Evolutionary conservation across 352 stramenopile genomes (phyloP).

Genomic region (Phytophthora crassamura): DNA sequence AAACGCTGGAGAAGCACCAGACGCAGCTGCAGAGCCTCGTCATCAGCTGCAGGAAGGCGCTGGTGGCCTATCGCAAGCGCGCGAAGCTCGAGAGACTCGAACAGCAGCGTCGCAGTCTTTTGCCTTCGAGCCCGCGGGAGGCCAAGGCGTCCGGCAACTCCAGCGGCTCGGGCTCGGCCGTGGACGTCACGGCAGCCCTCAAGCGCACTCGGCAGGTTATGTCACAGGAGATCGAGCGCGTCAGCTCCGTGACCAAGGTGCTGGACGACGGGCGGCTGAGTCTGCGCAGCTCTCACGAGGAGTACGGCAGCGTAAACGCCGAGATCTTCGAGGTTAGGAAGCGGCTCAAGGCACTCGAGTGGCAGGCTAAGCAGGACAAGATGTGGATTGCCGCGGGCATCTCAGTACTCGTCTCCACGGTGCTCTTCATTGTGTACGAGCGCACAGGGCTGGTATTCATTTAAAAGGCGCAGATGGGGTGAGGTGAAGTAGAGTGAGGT

Average conservation of each 20-base stretch:
- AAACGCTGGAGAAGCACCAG: constrained; percentile 43
- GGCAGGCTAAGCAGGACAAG: constrained; percentile 77
- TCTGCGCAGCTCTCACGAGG: constrained; percentile 66
- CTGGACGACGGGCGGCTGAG: constrained; percentile 68
- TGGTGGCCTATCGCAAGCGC: constrained; percentile 68
- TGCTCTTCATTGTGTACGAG: constrained; percentile 81
- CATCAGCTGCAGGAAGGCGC: constrained; percentile 56
- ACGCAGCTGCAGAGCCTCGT: constrained; percentile 46
- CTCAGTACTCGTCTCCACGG: constrained; percentile 61
- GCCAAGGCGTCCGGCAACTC: constrained; percentile 8
- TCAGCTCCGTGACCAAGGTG: constrained; percentile 68
- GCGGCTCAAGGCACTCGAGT: constrained; percentile 68
- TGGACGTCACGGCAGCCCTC: constrained; percentile 69
- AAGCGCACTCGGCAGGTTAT: constrained; percentile 74
- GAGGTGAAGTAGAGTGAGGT: no score
- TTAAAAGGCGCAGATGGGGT: constrained; percentile 30
- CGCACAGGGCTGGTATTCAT: constrained; percentile 74
- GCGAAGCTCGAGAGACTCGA: constrained; percentile 68
- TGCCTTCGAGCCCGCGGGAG: constrained; percentile 37
- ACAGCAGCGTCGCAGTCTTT: constrained; percentile 52
- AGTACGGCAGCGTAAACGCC: constrained; percentile 63
- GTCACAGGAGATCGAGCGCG: constrained; percentile 76
- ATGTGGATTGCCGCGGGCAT: constrained; percentile 83
- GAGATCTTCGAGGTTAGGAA: constrained; percentile 67
- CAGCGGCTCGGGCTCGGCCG: constrained; percentile 38